Conservation (phyloP, 352 stramenopile species). For the Pythium periplocum region DNA sequence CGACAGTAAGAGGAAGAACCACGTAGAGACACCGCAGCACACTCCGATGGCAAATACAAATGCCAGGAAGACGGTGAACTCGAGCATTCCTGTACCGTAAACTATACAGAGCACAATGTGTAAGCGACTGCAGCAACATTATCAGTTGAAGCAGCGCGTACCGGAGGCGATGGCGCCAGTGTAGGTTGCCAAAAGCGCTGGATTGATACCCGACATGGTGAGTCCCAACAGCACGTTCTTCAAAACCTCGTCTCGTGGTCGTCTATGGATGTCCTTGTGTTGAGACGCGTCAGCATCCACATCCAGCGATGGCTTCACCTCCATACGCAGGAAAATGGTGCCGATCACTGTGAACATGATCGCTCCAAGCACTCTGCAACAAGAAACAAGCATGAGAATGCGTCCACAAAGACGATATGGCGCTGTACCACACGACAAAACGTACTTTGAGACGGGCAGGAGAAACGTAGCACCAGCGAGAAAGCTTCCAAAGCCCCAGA, state of each 20-base stretch:
- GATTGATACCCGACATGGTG: constrained; percentile 87
- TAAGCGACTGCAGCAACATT: not conserved
- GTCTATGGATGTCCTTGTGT: constrained; percentile 39
- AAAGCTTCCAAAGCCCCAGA: constrained; percentile 88
- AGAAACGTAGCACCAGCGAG: constrained; percentile 79
- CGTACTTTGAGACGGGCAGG: constrained; percentile 81
- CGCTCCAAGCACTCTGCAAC: constrained; percentile 58
- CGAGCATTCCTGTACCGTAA: constrained; percentile 80
- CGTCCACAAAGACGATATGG: no score
- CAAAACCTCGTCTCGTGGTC: constrained; percentile 55
- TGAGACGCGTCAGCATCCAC: constrained; percentile 41
- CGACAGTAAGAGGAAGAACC: constrained; percentile 85
- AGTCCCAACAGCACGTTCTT: constrained; percentile 83
- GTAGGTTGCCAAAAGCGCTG: constrained; percentile 78
- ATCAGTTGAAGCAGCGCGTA: constrained; percentile 14
- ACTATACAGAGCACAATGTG: constrained; percentile 31
- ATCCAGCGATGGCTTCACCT: constrained; percentile 74
- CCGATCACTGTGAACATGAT: constrained; percentile 84
- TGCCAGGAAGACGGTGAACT: constrained; percentile 82
- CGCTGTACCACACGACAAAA: not conserved
- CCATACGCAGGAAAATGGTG: constrained; percentile 71
- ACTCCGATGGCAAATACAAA: constrained; percentile 82
- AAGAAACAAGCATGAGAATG: not conserved
- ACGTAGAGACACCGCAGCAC: constrained; percentile 81
- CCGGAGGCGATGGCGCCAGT: constrained; percentile 83